These are phyloP conservation scores for Candida andamanensis DNA, from an alignment of 805 yeast species.

Conservation along the genomic window DNA sequence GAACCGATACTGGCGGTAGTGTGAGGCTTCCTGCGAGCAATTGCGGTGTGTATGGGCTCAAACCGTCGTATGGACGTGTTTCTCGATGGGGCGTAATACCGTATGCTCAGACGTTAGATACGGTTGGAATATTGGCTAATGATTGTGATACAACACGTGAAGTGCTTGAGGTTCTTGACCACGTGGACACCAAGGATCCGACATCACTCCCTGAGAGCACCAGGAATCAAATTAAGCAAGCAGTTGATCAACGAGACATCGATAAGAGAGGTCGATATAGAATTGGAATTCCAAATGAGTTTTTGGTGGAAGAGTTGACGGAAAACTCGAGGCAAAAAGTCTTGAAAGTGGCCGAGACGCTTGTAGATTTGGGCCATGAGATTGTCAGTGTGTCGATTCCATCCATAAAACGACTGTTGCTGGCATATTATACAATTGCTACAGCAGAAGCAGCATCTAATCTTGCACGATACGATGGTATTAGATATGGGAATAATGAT, in stretches of 20 bases:
- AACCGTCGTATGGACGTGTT: slow-evolving; percentile 88
- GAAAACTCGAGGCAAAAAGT: slow-evolving; percentile 44
- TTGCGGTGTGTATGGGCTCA: slow-evolving; percentile 79
- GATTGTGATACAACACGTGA: slow-evolving; percentile 37
- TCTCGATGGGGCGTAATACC: slow-evolving; percentile 91
- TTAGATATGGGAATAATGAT: slow-evolving; percentile 69
- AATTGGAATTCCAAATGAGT: slow-evolving; percentile 75
- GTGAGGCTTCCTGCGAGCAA: slow-evolving; percentile 89
- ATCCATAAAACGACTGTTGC: slow-evolving; percentile 57
- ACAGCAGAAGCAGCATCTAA: slow-evolving; percentile 95
- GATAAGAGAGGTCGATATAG: slow-evolving; percentile 20
- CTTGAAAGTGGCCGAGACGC: slow-evolving; percentile 35
- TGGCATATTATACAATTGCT: slow-evolving; percentile 81
- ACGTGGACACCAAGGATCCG: slow-evolving; percentile 71
- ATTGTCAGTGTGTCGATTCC: slow-evolving; percentile 69
- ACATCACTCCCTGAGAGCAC: slow-evolving; percentile 46
- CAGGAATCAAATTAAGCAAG: slow-evolving; percentile 23
- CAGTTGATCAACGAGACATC: slow-evolving; percentile 11
- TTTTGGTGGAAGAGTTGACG: slow-evolving; percentile 52
- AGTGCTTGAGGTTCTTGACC: slow-evolving; percentile 55
- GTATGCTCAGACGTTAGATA: slow-evolving; percentile 91
- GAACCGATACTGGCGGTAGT: slow-evolving; percentile 98
- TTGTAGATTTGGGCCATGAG: slow-evolving; percentile 47
- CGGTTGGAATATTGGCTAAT: slow-evolving; percentile 77
- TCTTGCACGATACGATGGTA: slow-evolving; percentile 83